Evolutionary conservation across 2,329 filamentous ascomycete genomes (phyloP), one percentile per base, ranked within the genome.

Genomic region (Aureobasidium mangrovei): DNA sequence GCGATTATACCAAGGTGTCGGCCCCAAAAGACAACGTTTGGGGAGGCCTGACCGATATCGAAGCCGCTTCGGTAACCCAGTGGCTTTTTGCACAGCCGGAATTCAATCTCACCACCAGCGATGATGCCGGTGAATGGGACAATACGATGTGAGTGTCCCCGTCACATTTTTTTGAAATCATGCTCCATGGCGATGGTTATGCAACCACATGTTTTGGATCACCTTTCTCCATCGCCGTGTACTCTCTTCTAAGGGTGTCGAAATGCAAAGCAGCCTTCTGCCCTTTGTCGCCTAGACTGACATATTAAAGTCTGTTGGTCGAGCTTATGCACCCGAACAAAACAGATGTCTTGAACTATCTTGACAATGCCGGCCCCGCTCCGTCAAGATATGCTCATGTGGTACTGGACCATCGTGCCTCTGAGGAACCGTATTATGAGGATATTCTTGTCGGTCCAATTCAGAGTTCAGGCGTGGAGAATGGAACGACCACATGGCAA

Each of bases 401-500:
- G 1, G 61, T 72, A 1, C 61, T 77, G 7, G 66, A 72, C 58
- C 64, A 70, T 55, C 65, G 72, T 8, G 67, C 74, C 1, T 68
- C 67, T 1, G 62, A 67, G 18, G 58, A 71, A 6, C 64, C 74
- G 0, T 57, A 56, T 4, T 62, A 62, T 47, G 60, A 64, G 44
- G 69, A 78, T 51, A 73, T 76, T 46, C 61, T 75, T 31, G 72
- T 79, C 12, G 77, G 77, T 0, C 77, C 77, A 9, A 60, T 79
- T 28, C 74, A 75, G 5, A 3, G 39, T 4, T 53, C 3, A 18
- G 48, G 48, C n/a, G 62, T 74, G 26, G 63, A 65, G 32, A 70
- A 74, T 40, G 64, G 64, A 0, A 72, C 71, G 0, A 69, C 68
- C 0, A 63, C 60, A 1, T 72, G 70, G 62, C 57, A 67, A 49